A percentile compares a stretch with the other conserved stretches of the same genome.
These are phyloP conservation scores for Hypoxylon sp. DNA, from an alignment of 2,329 filamentous ascomycete genomes.

Conservation along the genomic window DNA sequence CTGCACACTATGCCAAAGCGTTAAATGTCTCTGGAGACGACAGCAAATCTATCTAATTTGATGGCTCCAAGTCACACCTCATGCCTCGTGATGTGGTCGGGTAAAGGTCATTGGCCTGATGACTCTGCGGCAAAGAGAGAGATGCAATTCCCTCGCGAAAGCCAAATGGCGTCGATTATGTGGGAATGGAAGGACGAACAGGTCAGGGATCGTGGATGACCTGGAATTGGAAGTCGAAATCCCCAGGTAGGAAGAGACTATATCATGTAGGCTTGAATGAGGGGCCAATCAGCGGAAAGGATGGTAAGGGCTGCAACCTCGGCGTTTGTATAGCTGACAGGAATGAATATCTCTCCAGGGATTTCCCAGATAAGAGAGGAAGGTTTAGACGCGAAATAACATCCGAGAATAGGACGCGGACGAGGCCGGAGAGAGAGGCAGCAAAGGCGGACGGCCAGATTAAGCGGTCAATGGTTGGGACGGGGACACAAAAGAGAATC, in stretches of 20 bases:
- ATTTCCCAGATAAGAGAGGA: constrained; percentile 35
- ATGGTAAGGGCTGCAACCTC: constrained; percentile 41
- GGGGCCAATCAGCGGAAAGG: constrained; percentile 39
- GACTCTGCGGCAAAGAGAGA: constrained; percentile 40
- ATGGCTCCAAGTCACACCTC: constrained; percentile 39
- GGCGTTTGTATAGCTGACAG: constrained; percentile 38
- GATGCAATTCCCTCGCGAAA: constrained; percentile 40
- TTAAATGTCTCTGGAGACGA: constrained; percentile 34
- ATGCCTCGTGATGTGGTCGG: constrained; percentile 46
- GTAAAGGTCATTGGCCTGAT: constrained; percentile 44
- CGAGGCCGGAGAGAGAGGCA: constrained; percentile 18
- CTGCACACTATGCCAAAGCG: constrained; percentile 42
- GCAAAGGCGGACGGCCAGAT: constrained; percentile 23
- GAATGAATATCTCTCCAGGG: constrained; percentile 32
- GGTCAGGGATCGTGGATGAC: constrained; percentile 41
- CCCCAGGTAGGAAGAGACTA: constrained; percentile 35
- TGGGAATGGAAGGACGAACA: constrained; percentile 41
- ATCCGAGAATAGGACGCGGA: constrained; percentile 28
- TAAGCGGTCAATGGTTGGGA: constrained; percentile 40
- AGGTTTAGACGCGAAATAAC: constrained; percentile 31
- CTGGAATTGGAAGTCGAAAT: constrained; percentile 41
- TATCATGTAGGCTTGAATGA: constrained; percentile 41
- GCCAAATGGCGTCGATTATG: constrained; percentile 40
- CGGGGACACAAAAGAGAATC: constrained; percentile 36
- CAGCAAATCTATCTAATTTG: constrained; percentile 46